Evolutionary conservation across 306 rosid genomes (phyloP), one percentile per base, ranked within the genome.

Genomic region (Castanea mollissima): DNA sequence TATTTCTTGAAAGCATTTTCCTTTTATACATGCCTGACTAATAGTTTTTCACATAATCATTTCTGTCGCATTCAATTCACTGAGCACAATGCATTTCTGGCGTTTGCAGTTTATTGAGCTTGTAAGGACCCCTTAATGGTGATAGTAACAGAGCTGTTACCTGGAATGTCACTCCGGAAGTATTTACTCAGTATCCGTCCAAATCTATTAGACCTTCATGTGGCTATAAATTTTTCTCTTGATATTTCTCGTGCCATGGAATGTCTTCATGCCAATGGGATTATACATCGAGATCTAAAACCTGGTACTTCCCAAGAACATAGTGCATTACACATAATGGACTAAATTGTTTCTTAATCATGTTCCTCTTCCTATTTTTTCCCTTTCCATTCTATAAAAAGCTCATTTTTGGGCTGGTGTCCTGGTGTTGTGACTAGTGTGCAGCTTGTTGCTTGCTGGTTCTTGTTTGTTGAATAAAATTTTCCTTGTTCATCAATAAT

Each of bases 71-170:
- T 70, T 79, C 64, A 54, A 78, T 79, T 78, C 16, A 71, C 77
- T 20, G 41, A 67, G 77, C 69, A 52, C 76, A 32, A 49, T 81
- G 44, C 56, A 78, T 76, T 81, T 62, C 73, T 74, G 62, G 71
- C n/a, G 69, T 75, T 68, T 76, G 84, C 93, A 95, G 99, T 95
- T 95, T 80, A 87, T 95, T 65, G 99, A 90, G 98, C 98, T 19
- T 95, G 99, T 80, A 93, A 95, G 85, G 99, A 90, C 84, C 99
- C 96, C 64, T 81, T 95, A 68, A 95, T 95, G 99, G 99, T 95
- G 86, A 91, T 95, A 79, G 98, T 95, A 23, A 95, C 99, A 15
- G 99, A 95, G 84, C 86, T 95, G 49, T 89, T 95, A 76, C 99
- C 99, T 2, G 99, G 97, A 74, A 95, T 95, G 99, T 95, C 99